These are phyloP conservation scores for Metarhizium anisopliae DNA, from an alignment of 2,329 filamentous ascomycete genomes.

Conservation along the genomic window DNA sequence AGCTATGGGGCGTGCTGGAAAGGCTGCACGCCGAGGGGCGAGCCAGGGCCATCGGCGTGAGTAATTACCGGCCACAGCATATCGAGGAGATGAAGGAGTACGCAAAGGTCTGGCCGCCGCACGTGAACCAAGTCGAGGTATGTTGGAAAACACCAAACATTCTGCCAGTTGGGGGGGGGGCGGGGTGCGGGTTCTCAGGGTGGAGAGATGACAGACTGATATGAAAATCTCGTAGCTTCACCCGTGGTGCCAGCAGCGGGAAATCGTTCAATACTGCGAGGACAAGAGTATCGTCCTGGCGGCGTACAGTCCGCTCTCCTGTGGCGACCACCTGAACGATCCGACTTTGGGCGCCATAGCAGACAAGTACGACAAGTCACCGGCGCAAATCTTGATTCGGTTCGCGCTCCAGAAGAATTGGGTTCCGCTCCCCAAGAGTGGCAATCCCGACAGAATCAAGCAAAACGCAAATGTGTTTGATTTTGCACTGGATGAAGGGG, in stretches of 20 bases:
- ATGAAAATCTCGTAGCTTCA: conserved; percentile 43
- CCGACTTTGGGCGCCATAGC: conserved; percentile 46
- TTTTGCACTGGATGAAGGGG: conserved; percentile 46
- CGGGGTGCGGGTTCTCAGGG: too few species aligned
- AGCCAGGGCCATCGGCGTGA: conserved; percentile 60
- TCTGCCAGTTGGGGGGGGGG: too few species aligned
- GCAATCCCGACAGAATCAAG: conserved; percentile 46
- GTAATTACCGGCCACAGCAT: conserved; percentile 60
- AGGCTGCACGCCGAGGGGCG: conserved; percentile 49
- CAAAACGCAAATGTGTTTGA: conserved; percentile 53
- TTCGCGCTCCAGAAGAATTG: conserved; percentile 63
- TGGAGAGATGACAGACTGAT: background rate
- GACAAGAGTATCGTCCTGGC: conserved; percentile 59
- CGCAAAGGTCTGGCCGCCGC: conserved; percentile 60
- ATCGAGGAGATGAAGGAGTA: conserved; percentile 60
- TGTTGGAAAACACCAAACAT: conserved; percentile 11
- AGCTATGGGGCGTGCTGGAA: conserved; percentile 60
- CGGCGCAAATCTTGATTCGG: conserved; percentile 58
- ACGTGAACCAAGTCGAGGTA: conserved; percentile 67
- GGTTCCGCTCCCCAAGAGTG: conserved; percentile 60
- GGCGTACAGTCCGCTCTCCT: conserved; percentile 29
- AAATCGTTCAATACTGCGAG: conserved; percentile 51
- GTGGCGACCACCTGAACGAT: conserved; percentile 35
- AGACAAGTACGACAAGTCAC: conserved; percentile 48
- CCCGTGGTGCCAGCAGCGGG: conserved; percentile 54